These are phyloP conservation scores for Cardamine occulta DNA, from an alignment of 345 rosid species.

Conservation along the genomic window DNA sequence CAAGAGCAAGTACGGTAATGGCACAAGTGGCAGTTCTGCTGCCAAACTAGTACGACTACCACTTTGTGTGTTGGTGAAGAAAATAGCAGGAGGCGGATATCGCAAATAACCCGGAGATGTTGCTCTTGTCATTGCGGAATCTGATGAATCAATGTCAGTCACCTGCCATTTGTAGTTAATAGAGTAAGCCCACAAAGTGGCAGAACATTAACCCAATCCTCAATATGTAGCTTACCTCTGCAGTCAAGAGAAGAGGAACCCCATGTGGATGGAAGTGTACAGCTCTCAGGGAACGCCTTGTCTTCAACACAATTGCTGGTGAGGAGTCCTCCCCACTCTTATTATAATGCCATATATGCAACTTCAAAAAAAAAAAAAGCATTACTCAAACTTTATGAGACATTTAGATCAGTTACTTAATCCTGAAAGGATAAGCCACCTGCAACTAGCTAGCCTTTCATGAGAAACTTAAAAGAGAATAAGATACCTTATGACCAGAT, in stretches of 20 bases:
- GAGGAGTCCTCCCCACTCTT: constrained; percentile 63
- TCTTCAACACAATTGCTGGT: constrained; percentile 68
- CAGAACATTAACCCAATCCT: constrained; percentile 35
- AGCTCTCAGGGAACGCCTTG: constrained; percentile 81
- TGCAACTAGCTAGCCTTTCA: constrained; percentile 19
- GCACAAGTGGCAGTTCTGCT: constrained; percentile 60
- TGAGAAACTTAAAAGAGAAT: constrained; percentile 26
- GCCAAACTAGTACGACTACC: constrained; percentile 52
- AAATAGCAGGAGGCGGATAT: constrained; percentile 77
- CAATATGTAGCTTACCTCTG: constrained; percentile 64
- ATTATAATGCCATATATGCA: constrained; percentile 76
- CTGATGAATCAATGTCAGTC: constrained; percentile 85
- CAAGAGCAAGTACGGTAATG: constrained; percentile 56
- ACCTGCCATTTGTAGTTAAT: constrained; percentile 72
- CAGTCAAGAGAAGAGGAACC: constrained; percentile 81
- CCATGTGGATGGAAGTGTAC: constrained; percentile 86
- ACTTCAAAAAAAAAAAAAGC: constrained; percentile 46
- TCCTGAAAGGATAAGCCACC: constrained; percentile 11
- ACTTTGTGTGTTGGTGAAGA: constrained; percentile 61
- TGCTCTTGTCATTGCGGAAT: constrained; percentile 70
- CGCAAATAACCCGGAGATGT: constrained; percentile 72
- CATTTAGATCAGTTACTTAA: background rate
- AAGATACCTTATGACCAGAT: constrained; percentile 79
- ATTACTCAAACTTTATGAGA: constrained; percentile 29
- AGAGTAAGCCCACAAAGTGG: constrained; percentile 50